Evolutionary conservation across 495 filamentous ascomycete genomes (phyloP).

Genomic region (Penicillium robsamsonii): DNA sequence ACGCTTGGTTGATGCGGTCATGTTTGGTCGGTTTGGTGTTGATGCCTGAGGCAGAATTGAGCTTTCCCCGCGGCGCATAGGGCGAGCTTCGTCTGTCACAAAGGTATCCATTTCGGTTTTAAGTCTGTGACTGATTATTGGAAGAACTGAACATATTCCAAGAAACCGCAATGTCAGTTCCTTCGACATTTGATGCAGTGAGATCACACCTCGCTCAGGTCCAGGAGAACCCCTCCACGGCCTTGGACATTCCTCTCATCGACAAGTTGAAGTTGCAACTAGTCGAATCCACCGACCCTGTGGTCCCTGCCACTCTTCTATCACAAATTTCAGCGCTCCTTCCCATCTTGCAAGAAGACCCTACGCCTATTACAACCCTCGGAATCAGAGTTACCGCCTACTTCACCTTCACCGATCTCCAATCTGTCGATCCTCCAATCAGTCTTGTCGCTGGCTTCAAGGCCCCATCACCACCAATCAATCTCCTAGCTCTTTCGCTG

Average conservation of each 20-base stretch:
- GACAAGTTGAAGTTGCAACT: constrained; percentile 45
- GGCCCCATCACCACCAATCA: constrained; percentile 62
- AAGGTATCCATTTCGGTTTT: not conserved
- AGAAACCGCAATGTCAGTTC: constrained; percentile 34
- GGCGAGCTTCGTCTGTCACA: not conserved
- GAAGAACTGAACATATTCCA: not conserved
- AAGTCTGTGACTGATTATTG: not conserved
- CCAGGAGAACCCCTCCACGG: constrained; percentile 34
- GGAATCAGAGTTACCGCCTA: constrained; percentile 36
- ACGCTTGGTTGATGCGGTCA: constrained; percentile 19
- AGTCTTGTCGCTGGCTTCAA: constrained; percentile 53
- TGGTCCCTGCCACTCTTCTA: constrained; percentile 41
- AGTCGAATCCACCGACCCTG: constrained; percentile 34
- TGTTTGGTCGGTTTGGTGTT: constrained; percentile 17
- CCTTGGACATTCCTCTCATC: constrained; percentile 37
- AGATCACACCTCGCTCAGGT: constrained; percentile 38
- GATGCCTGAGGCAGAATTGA: constrained; percentile 14
- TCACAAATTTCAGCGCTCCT: constrained; percentile 47
- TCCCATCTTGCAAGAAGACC: constrained; percentile 50
- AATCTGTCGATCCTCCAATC: constrained; percentile 44
- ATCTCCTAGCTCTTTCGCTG: constrained; percentile 66
- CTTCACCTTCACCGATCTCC: constrained; percentile 46
- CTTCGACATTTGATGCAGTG: constrained; percentile 39
- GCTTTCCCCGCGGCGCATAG: constrained; percentile 15
- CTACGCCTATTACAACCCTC: constrained; percentile 47